Percentiles rank a stretch among this genome's conserved stretches.
phyloP scores from a whole-genome alignment of 129 eudicot genomes.

The Artemisia annua region DNA sequence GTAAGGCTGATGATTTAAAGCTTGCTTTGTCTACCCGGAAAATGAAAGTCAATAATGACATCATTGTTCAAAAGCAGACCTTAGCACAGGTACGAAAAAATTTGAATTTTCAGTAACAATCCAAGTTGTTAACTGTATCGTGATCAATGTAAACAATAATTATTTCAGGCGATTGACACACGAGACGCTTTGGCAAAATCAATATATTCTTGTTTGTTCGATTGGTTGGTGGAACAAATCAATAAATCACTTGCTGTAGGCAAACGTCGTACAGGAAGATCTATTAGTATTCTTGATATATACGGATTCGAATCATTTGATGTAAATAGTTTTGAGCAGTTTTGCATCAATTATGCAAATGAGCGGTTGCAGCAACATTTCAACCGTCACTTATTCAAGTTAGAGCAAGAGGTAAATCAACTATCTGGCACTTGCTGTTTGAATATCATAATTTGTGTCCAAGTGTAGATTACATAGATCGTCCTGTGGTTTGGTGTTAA shows the following conservation, averaged over 20 bases:
- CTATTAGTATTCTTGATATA: constrained; percentile 97
- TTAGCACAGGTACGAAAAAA: constrained; percentile 65
- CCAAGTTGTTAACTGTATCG: background rate
- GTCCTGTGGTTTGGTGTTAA: too few relatives aligned
- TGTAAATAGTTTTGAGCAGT: constrained; percentile 98
- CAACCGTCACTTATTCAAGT: constrained; percentile 86
- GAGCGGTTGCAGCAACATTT: constrained; percentile 97
- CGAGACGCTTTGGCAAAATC: constrained; percentile 99
- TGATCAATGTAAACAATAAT: too few relatives aligned
- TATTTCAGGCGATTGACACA: constrained; percentile 74
- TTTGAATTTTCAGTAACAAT: background rate
- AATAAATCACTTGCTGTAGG: constrained; percentile 97
- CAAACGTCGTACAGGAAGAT: constrained; percentile 95
- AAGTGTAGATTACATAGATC: background rate
- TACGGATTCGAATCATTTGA: constrained; percentile 98
- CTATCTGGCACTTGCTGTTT: background rate
- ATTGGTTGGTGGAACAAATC: constrained; percentile 98
- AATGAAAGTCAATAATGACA: constrained; percentile 79
- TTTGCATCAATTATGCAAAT: constrained; percentile 95
- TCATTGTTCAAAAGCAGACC: constrained; percentile 75
- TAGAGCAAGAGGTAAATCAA: constrained; percentile 85
- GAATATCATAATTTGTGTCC: constrained; percentile 2
- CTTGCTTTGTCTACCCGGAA: constrained; percentile 81
- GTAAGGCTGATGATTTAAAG: constrained; percentile 56
- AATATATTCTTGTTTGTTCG: constrained; percentile 95